Evolutionary conservation across 768 basidiomycete species (phyloP).

Genomic region (Gelatoporia subvermispora): DNA sequence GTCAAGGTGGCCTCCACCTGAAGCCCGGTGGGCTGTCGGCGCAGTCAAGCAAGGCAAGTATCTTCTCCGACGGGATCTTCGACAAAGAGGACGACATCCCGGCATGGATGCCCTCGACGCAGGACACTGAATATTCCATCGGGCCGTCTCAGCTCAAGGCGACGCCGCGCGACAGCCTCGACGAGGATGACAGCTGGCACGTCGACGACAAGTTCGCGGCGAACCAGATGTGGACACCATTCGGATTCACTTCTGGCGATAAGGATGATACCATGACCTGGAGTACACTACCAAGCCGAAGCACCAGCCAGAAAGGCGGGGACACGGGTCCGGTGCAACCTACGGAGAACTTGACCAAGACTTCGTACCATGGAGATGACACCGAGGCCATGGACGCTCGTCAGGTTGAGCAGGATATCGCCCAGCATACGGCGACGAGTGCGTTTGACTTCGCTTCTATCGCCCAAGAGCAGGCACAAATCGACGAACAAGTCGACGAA

Average conservation of each 20-base stretch:
- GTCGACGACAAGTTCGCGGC: constrained; percentile 58
- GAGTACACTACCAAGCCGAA: constrained; percentile 60
- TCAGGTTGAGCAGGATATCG: constrained; percentile 1
- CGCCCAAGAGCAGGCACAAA: not conserved
- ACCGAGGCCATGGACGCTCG: no score
- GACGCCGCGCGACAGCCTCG: constrained; percentile 30
- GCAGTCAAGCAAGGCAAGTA: constrained; percentile 52
- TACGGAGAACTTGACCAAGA: constrained; percentile 10
- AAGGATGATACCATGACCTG: constrained; percentile 73
- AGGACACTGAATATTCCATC: constrained; percentile 51
- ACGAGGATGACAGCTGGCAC: constrained; percentile 74
- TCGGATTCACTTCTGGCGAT: constrained; percentile 36
- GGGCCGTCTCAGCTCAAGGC: constrained; percentile 14
- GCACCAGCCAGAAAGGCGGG: constrained; percentile 22
- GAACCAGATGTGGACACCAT: constrained; percentile 56
- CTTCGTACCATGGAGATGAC: constrained; percentile 3
- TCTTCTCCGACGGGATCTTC: constrained; percentile 47
- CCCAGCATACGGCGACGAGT: not conserved
- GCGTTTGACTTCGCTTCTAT: constrained; percentile 1
- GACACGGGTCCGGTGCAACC: constrained; percentile 13
- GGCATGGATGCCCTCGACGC: constrained; percentile 55
- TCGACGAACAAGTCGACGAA: constrained; percentile 7
- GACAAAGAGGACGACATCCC: constrained; percentile 40
- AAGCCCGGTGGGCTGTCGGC: constrained; percentile 29
- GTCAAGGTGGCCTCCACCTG: not conserved